These are phyloP conservation scores for Aureobasidium sp. DNA, from an alignment of 2,329 filamentous ascomycete species.

Conservation along the genomic window DNA sequence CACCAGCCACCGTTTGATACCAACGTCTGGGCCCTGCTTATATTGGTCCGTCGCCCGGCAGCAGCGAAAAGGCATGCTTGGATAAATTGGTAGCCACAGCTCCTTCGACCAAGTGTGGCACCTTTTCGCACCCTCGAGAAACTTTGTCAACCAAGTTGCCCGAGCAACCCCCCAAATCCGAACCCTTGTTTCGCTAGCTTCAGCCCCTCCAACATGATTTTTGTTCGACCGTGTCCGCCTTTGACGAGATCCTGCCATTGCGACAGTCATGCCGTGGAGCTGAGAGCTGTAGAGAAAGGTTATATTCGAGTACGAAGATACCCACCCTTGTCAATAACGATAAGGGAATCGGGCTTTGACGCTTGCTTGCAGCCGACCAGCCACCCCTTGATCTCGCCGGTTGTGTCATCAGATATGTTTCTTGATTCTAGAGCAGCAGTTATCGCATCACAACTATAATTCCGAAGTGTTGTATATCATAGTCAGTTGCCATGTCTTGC, in stretches of 20 bases:
- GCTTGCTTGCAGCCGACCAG: slow-evolving; percentile 9
- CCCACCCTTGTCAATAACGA: not conserved
- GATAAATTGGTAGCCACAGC: slow-evolving; percentile 13
- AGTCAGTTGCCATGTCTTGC: not conserved
- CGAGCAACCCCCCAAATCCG: slow-evolving; percentile 8
- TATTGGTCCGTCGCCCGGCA: slow-evolving; percentile 6
- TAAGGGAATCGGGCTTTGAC: not conserved
- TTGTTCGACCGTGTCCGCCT: not conserved
- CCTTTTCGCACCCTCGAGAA: not conserved
- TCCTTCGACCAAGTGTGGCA: slow-evolving; percentile 1
- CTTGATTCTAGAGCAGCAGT: not conserved
- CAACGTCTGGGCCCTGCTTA: slow-evolving; percentile 11
- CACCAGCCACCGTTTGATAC: slow-evolving; percentile 14
- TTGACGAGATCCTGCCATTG: not conserved
- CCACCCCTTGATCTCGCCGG: not conserved
- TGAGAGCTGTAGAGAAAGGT: not conserved
- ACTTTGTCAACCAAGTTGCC: slow-evolving; percentile 5
- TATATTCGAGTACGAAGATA: not conserved
- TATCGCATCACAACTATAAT: not conserved
- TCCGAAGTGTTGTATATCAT: not conserved
- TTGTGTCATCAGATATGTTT: not conserved
- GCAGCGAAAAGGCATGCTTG: slow-evolving; percentile 12
- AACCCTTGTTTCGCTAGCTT: slow-evolving; percentile 13
- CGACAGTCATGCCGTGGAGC: not conserved
- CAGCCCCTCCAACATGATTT: slow-evolving; percentile 4